Conservation (phyloP, 257 asterid genomes). For the Solanum corneliomulleri region DNA sequence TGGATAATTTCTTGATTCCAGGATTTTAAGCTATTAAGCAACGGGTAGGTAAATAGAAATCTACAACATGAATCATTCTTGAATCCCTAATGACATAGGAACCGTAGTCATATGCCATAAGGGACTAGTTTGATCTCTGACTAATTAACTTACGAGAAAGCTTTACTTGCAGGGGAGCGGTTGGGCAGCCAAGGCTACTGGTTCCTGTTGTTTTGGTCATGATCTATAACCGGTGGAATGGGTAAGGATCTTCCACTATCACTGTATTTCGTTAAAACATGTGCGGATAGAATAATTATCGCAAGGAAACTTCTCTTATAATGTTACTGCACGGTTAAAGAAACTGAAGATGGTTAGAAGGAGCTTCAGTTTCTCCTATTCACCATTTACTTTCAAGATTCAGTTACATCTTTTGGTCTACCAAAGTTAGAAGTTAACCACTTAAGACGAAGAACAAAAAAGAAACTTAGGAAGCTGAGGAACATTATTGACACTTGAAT, state of each 20-base stretch:
- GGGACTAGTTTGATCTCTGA: not conserved
- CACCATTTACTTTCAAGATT: not conserved
- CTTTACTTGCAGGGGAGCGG: slow-evolving; percentile 65
- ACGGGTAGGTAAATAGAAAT: not conserved
- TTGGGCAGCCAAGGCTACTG: slow-evolving; percentile 77
- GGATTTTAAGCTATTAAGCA: not conserved
- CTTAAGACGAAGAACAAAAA: not conserved
- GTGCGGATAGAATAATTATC: not conserved
- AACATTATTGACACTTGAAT: not conserved
- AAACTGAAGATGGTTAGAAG: not conserved
- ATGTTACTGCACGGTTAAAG: not conserved
- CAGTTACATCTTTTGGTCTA: not conserved
- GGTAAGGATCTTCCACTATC: slow-evolving; percentile 25
- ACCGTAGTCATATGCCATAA: not conserved
- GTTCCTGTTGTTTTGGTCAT: slow-evolving; percentile 84
- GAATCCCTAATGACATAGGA: not conserved
- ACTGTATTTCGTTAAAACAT: not conserved
- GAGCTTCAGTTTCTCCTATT: not conserved
- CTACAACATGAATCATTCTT: not conserved
- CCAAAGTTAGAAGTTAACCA: not conserved
- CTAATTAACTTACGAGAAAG: not conserved
- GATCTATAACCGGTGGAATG: slow-evolving; percentile 85
- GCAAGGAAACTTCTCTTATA: not conserved
- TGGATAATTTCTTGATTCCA: not conserved
- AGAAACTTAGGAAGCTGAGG: not conserved